A percentile compares a stretch with the other conserved stretches of the same genome.
Conservation (phyloP, 345 rosid species). For the Viola odorata region DNA sequence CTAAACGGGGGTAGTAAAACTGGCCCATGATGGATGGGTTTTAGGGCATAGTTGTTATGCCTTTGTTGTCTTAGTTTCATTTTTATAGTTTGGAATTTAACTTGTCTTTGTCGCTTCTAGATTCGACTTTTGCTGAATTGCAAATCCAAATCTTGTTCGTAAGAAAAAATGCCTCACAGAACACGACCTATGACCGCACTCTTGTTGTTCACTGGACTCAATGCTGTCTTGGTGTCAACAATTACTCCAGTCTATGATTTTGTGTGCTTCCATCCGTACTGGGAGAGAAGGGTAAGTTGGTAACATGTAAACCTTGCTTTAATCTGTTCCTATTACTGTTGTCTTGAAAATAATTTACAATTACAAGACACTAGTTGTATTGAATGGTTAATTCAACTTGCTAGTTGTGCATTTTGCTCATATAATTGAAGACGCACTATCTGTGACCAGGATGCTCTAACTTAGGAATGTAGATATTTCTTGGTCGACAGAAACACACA, state of each 20-base stretch:
- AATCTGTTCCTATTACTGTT: background rate
- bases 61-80: too few relatives aligned
- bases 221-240: conserved; percentile 43
- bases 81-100: too few relatives aligned
- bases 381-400: background rate
- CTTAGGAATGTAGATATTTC: too few relatives aligned
- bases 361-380: background rate
- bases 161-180: conserved; percentile 46
- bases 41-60: too few relatives aligned
- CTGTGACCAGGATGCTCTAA: background rate
- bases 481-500: too few relatives aligned
- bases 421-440: background rate
- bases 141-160: background rate
- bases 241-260: conserved; percentile 62
- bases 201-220: conserved; percentile 51
- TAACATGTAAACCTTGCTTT: background rate
- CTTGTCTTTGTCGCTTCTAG: too few relatives aligned
- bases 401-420: background rate
- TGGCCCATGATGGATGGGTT: too few relatives aligned
- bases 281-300: conserved; percentile 66
- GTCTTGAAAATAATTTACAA: background rate
- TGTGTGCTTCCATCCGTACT: conserved; percentile 63
- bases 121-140: too few relatives aligned
- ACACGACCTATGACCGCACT: conserved; percentile 54
- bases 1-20: too few relatives aligned